A percentile compares a stretch with the other conserved stretches of the same genome.
These are phyloP conservation scores for Lactarius quietus DNA, from an alignment of 768 basidiomycete genomes.

Conservation along the genomic window DNA sequence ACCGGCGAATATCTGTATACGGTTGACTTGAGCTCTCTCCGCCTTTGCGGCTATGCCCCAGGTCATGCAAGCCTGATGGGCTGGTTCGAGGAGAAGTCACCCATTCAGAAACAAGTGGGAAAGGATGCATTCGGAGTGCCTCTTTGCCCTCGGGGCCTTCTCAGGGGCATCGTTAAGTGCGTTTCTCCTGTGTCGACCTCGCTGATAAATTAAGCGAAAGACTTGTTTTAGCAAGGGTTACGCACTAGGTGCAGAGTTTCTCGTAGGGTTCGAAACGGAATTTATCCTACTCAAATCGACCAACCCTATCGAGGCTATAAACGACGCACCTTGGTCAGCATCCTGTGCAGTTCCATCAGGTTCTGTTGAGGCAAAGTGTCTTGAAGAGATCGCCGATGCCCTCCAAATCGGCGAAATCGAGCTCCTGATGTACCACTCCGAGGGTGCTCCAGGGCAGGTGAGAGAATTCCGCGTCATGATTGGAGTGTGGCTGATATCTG, in stretches of 20 bases:
- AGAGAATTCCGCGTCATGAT: not conserved
- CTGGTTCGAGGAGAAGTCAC: constrained; percentile 59
- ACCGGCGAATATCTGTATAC: constrained; percentile 60
- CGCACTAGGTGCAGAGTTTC: constrained; percentile 43
- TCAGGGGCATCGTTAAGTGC: constrained; percentile 53
- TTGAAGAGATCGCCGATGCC: constrained; percentile 58
- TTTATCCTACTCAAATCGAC: constrained; percentile 61
- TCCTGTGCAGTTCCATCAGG: constrained; percentile 43
- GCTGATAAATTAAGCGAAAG: not conserved
- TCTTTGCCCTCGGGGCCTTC: constrained; percentile 57
- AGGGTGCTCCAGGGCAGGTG: constrained; percentile 70
- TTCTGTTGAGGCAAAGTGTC: constrained; percentile 39
- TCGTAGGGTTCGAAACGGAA: constrained; percentile 68
- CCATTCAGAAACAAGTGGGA: constrained; percentile 35
- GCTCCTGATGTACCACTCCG: constrained; percentile 65
- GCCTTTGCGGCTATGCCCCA: constrained; percentile 52
- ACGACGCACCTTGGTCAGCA: constrained; percentile 47
- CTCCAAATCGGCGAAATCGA: constrained; percentile 51
- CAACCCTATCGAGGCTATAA: constrained; percentile 44
- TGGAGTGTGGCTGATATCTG: not conserved
- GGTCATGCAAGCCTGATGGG: constrained; percentile 64
- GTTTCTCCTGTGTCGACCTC: constrained; percentile 23
- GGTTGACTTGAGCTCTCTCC: constrained; percentile 52
- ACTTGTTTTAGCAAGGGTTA: constrained; percentile 34
- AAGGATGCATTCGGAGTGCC: constrained; percentile 40